phyloP scores from a whole-genome alignment of 805 yeast genomes.

The Pichia scutulata region DNA sequence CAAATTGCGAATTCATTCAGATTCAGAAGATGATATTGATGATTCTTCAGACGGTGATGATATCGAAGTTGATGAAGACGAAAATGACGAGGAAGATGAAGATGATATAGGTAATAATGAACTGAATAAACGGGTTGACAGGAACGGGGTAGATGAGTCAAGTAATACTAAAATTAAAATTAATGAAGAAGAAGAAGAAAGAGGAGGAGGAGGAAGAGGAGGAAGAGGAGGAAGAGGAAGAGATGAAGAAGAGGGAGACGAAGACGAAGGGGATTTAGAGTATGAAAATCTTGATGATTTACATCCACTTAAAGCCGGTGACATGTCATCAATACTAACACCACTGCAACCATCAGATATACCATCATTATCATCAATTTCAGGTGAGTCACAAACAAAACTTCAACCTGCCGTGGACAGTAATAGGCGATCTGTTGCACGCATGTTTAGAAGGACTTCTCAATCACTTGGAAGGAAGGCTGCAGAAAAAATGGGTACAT shows the following conservation, averaged over 20 bases:
- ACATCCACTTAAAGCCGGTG: slow-evolving; percentile 8
- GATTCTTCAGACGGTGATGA: slow-evolving; percentile 11
- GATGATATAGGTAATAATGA: slow-evolving; percentile 16
- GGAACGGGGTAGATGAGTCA: background rate
- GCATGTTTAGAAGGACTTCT: slow-evolving; percentile 70
- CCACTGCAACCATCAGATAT: background rate
- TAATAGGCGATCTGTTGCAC: slow-evolving; percentile 62
- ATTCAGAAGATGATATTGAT: slow-evolving; percentile 32
- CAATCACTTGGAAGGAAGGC: slow-evolving; percentile 72
- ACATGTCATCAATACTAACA: background rate
- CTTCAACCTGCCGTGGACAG: slow-evolving; percentile 65
- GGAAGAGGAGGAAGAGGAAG: slow-evolving; percentile 8
- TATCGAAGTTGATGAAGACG: slow-evolving; percentile 12
- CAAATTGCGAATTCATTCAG: slow-evolving; percentile 12
- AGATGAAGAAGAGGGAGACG: slow-evolving; percentile 24
- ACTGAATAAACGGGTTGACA: background rate
- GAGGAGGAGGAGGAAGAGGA: slow-evolving; percentile 23
- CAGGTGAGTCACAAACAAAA: slow-evolving; percentile 22
- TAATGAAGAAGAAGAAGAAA: slow-evolving; percentile 14
- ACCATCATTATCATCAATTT: slow-evolving; percentile 24
- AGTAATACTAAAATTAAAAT: background rate
- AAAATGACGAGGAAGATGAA: slow-evolving; percentile 11
- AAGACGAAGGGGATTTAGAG: slow-evolving; percentile 15
- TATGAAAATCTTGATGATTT: slow-evolving; percentile 10
- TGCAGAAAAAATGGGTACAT: slow-evolving; percentile 85